Evolutionary conservation across 768 basidiomycete species (phyloP), one percentile per base, ranked within the genome.

Genomic region (Hortiboletus campestris): DNA sequence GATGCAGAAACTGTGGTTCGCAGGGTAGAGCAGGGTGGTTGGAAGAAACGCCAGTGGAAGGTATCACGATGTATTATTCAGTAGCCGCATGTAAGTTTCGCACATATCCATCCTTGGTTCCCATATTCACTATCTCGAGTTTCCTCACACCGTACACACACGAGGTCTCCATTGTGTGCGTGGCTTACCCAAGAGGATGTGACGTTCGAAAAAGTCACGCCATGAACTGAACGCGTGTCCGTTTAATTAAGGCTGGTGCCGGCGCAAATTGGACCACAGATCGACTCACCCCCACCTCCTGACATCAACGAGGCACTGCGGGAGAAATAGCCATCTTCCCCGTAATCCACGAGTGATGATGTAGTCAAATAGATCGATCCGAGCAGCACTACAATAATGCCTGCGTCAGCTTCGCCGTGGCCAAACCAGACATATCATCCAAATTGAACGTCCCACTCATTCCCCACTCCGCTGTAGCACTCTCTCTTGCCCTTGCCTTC

Each of bases 1-100:
- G 65, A 69, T 45, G 67, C 66, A 42, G 63, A 60, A 17, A 34
- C 28, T 22, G 53, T 58, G 56, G 63, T 53, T 31, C 41, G 51
- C 48, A 65, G 41, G 39, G 55, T 67, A 41, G 63, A 65, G 49
- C 55, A 52, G 43, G 41, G 54, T n/a, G 54, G 22, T 19, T 13
- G 20, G 38, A 38, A 49, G 32, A 41, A 36, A 7, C 19, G 46
- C 11, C 54, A 28, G 28, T 47, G 36, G 25, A 64, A 48, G 20
- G 25, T 20, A 20, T 25, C 25, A 32, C 43, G 55, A 42, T 67
- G 66, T 54, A 54, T 20, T 20, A 57, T 67, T 43, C 66, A 68
- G 51, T 67, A 32, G 51, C 20, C n/a, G 8, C 31, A 20, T 53
- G 56, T 62, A 58, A 53, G 56, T 60, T 42, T 31, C 41, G 56